phyloP scores from a whole-genome alignment of 768 basidiomycete genomes.

The Baorangia bicolor region DNA sequence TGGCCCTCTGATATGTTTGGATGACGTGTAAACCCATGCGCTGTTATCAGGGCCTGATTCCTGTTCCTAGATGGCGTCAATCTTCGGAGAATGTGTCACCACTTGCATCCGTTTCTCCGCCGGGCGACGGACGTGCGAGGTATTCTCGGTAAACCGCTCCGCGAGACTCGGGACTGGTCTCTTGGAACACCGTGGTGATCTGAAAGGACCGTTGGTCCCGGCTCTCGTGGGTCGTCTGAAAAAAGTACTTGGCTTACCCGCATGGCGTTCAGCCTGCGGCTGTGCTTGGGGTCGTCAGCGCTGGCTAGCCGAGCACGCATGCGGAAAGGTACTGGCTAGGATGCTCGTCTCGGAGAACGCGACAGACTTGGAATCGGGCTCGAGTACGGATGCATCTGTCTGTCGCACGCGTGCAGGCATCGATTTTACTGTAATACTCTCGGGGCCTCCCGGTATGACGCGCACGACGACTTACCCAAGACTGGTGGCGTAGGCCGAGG shows the following conservation, averaged over 20 bases:
- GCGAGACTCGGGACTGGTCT: neutral
- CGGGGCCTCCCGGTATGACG: too few species aligned
- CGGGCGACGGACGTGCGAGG: neutral
- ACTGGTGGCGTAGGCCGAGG: neutral
- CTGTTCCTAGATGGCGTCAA: slow-evolving; percentile 4
- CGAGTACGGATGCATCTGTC: neutral
- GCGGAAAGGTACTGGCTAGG: too few species aligned
- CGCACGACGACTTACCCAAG: neutral
- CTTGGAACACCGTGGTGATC: slow-evolving; percentile 17
- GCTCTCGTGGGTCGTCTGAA: neutral
- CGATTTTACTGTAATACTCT: too few species aligned
- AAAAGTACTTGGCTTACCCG: neutral
- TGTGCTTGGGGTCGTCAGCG: neutral
- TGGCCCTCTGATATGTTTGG: neutral
- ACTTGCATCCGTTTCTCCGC: slow-evolving; percentile 1
- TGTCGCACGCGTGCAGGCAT: neutral
- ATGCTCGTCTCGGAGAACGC: too few species aligned
- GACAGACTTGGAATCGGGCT: neutral
- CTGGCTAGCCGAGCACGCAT: neutral
- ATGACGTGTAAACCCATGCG: slow-evolving; percentile 33
- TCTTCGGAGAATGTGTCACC: neutral
- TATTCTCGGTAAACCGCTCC: slow-evolving; percentile 13
- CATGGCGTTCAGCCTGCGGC: too few species aligned
- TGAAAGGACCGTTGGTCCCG: neutral
- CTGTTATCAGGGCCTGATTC: slow-evolving; percentile 40